phyloP scores from a whole-genome alignment of 345 rosid genomes.

The Eucalyptus cloeziana region DNA sequence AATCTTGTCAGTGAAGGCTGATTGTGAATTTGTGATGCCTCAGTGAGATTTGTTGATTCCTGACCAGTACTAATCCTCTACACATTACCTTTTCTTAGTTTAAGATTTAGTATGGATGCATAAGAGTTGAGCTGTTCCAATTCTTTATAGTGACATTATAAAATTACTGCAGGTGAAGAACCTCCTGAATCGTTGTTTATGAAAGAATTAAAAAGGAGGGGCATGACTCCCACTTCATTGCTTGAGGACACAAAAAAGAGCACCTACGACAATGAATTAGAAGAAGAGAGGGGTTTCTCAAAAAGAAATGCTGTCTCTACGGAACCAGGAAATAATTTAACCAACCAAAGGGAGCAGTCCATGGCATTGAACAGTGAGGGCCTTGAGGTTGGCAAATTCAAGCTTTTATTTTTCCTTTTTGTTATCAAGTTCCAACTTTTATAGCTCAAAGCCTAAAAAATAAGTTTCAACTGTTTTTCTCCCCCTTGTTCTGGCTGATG shows the following conservation, averaged over 20 bases:
- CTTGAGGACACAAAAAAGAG: conserved; percentile 46
- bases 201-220: conserved; percentile 90
- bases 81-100: not conserved
- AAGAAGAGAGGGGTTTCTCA: conserved; percentile 40
- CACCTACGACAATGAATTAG: conserved; percentile 29
- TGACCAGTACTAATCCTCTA: not conserved
- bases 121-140: not conserved
- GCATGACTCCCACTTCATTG: conserved; percentile 84
- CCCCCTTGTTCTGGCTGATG: not conserved
- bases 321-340: conserved; percentile 38
- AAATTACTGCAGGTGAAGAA: conserved; percentile 58
- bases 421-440: not conserved
- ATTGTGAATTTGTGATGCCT: not conserved
- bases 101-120: not conserved
- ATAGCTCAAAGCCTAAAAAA: not conserved
- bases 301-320: conserved; percentile 61
- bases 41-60: not conserved
- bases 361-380: conserved; percentile 95
- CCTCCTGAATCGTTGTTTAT: conserved; percentile 88
- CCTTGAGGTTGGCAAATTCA: conserved; percentile 52
- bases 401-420: not conserved
- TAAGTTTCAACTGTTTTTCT: not conserved
- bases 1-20: not conserved
- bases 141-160: not conserved
- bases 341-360: conserved; percentile 77